These are phyloP conservation scores for Coemansia sp. DNA, from an alignment of 192 early-diverging fungal species.

Conservation along the genomic window DNA sequence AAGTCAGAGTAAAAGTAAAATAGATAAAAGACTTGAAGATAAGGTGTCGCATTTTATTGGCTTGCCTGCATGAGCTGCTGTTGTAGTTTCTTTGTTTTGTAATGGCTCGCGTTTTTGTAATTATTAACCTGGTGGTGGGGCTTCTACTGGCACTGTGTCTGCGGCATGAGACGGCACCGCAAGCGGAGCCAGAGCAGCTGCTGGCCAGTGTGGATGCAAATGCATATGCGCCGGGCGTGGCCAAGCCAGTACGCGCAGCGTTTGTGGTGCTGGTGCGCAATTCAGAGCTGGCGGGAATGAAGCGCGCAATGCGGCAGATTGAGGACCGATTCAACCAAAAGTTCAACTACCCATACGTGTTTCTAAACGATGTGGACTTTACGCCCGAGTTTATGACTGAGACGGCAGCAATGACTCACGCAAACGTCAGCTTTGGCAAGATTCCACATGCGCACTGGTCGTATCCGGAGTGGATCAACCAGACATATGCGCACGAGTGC, in stretches of 20 bases:
- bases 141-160: slow-evolving; percentile 26
- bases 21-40: no score
- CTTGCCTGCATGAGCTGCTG: no score
- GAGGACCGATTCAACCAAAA: slow-evolving; percentile 79
- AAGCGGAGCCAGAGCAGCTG: background rate
- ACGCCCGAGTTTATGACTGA: slow-evolving; percentile 63
- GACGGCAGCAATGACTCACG: slow-evolving; percentile 58
- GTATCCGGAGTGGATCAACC: slow-evolving; percentile 77
- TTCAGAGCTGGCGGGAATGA: slow-evolving; percentile 62
- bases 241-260: slow-evolving; percentile 57
- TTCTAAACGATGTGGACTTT: slow-evolving; percentile 80
- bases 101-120: slow-evolving; percentile 9
- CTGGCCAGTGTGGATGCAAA: slow-evolving; percentile 16
- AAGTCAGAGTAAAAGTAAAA: no score
- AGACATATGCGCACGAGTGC: slow-evolving; percentile 54
- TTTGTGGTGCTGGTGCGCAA: slow-evolving; percentile 82
- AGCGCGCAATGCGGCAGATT: slow-evolving; percentile 65
- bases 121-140: slow-evolving; percentile 26
- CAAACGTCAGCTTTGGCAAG: slow-evolving; percentile 62
- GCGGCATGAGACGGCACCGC: background rate
- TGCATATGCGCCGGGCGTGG: slow-evolving; percentile 18
- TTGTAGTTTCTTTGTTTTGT: background rate
- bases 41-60: no score
- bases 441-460: slow-evolving; percentile 78
- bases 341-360: slow-evolving; percentile 85